Evolutionary conservation across 2,329 filamentous ascomycete species (phyloP), one percentile per base, ranked within the genome.

Genomic region (Fusarium tanahbumbuense): DNA sequence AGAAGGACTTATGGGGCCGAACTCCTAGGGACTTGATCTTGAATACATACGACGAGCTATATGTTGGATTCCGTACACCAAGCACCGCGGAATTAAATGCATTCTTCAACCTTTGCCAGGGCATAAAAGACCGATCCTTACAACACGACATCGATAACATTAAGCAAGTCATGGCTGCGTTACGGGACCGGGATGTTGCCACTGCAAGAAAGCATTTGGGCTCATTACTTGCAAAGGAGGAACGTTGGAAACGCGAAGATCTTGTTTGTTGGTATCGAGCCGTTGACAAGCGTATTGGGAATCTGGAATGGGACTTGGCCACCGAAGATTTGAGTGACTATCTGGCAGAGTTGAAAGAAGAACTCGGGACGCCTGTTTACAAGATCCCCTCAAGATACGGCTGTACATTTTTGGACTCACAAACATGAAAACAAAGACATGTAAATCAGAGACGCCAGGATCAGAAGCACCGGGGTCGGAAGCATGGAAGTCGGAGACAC

Each of bases 261-360:
- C 8, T 58, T 12, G 47, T 56, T 4, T 28, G 27, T 8, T 70
- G 67, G 65, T 69, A 64, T 32, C 50, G 54, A 40, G 71, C 61
- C 13, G 48, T 71, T 7, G 49, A 59, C 40, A 61, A 52, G 18
- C 55, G 66, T 37, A 22, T 71, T 15, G 44, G 53, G 13, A 13
- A 47, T 6, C 20, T 16, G 2, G 54, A 67, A 18, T 58, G 54
- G 46, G 46, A 54, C 3, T 6, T 55, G 8, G 68, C 60, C 5
- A 10, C 28, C 8, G 50, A 46, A 16, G 52, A 69, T 37, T 30
- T 73, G 15, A 27, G 55, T 4, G 65, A 49, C 3, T 64, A 49
- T 18, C 9, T 71, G 2, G 10, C 46, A 1, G 70, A 70, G 3
- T 22, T 71, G n/a, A 46, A 16, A 42, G 23, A 44, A 2, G 70